These are phyloP conservation scores for Claviceps monticola DNA, from an alignment of 2,329 filamentous ascomycete genomes.

Conservation along the genomic window DNA sequence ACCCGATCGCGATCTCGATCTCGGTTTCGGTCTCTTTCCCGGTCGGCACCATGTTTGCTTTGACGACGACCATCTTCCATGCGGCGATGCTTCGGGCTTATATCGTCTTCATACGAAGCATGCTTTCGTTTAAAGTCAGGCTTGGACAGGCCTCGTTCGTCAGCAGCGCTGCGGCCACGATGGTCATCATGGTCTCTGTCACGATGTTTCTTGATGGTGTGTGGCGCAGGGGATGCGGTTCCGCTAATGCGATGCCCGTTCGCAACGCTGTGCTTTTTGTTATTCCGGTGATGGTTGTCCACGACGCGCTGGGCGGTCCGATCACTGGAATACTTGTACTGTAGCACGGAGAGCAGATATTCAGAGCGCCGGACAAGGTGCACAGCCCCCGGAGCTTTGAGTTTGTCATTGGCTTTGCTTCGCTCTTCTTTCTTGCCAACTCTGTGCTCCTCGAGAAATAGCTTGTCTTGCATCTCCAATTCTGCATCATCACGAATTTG, in stretches of 20 bases:
- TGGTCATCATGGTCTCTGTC: conserved; percentile 37
- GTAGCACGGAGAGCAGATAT: conserved; percentile 87
- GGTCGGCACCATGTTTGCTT: conserved; percentile 23
- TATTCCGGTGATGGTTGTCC: conserved; percentile 90
- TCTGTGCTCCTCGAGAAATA: conserved; percentile 95
- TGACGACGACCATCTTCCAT: conserved; percentile 25
- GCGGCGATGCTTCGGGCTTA: conserved; percentile 29
- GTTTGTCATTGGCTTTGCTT: conserved; percentile 59
- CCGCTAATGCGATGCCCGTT: conserved; percentile 50
- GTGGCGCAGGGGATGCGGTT: conserved; percentile 59
- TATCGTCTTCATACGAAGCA: conserved; percentile 30
- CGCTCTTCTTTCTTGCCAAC: conserved; percentile 95
- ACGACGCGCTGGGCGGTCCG: conserved; percentile 62
- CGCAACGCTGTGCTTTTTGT: conserved; percentile 54
- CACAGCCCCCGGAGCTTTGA: conserved; percentile 91
- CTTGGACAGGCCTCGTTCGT: conserved; percentile 36
- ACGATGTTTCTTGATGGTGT: conserved; percentile 28
- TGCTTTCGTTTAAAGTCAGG: conserved; percentile 50
- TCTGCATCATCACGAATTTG: conserved; percentile 87
- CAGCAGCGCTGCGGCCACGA: conserved; percentile 35
- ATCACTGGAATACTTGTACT: conserved; percentile 70
- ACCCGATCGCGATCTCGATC: not conserved
- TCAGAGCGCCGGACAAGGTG: conserved; percentile 90
- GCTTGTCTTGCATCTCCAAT: conserved; percentile 73
- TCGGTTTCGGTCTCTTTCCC: conserved; percentile 13